Evolutionary conservation across 129 eudicot species (phyloP).

Genomic region (Pseudognaphalium luteoalbum): DNA sequence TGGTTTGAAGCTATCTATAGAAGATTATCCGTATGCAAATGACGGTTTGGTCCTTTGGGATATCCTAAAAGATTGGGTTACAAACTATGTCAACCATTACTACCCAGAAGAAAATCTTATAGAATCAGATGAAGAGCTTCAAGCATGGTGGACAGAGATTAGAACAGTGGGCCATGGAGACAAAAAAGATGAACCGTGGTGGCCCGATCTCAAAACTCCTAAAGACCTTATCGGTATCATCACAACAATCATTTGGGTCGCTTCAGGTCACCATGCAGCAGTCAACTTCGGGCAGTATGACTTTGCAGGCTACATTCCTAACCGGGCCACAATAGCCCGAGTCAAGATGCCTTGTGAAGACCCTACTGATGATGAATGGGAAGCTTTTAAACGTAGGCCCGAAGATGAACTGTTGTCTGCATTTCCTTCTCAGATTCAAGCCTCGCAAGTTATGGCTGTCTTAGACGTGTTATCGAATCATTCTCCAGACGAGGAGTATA

Average conservation of each 20-base stretch:
- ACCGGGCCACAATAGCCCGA: constrained; percentile 74
- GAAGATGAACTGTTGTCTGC: constrained; percentile 51
- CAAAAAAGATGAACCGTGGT: constrained; percentile 91
- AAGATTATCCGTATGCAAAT: constrained; percentile 84
- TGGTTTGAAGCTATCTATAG: constrained; percentile 65
- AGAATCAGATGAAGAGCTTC: constrained; percentile 61
- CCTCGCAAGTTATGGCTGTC: constrained; percentile 72
- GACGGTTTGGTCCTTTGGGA: constrained; percentile 85
- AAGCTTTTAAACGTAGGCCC: constrained; percentile 47
- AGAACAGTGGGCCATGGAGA: constrained; percentile 71
- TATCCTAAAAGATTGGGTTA: constrained; percentile 70
- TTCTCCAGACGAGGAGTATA: constrained; percentile 83
- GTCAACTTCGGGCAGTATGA: constrained; percentile 94
- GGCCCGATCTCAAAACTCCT: constrained; percentile 71
- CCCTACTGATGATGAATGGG: constrained; percentile 56
- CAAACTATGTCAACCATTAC: constrained; percentile 59
- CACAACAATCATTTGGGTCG: constrained; percentile 73
- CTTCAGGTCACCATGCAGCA: constrained; percentile 88
- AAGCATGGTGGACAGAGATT: constrained; percentile 89
- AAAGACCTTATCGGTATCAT: constrained; percentile 53
- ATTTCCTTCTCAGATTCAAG: constrained; percentile 79
- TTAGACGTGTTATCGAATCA: constrained; percentile 76
- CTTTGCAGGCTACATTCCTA: constrained; percentile 76
- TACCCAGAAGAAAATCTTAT: constrained; percentile 47
- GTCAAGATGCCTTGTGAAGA: constrained; percentile 76